Evolutionary conservation across 768 basidiomycete species (phyloP).

Genomic region (Leucosporidium yakuticum): DNA sequence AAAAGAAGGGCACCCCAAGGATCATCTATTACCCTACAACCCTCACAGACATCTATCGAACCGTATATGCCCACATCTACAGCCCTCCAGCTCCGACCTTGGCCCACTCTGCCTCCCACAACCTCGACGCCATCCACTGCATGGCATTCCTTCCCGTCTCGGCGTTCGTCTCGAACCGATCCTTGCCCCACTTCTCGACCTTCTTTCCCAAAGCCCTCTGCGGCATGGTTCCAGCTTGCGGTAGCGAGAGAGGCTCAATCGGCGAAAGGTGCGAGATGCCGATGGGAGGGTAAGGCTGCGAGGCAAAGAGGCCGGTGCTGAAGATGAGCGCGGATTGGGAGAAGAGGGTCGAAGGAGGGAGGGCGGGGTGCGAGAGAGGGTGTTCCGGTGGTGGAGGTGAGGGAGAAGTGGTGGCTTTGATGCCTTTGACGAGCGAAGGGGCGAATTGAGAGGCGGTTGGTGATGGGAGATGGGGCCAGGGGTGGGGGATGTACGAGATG

Average conservation of each 20-base stretch:
- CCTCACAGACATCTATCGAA: neutral
- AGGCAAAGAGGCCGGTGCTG: constrained; percentile 25
- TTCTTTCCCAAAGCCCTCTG: constrained; percentile 24
- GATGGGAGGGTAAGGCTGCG: constrained; percentile 20
- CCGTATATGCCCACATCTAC: neutral
- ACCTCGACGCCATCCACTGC: constrained; percentile 19
- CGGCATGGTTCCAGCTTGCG: constrained; percentile 6
- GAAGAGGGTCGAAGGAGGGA: constrained; percentile 31
- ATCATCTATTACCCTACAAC: neutral
- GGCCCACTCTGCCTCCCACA: constrained; percentile 15
- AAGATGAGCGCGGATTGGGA: constrained; percentile 35
- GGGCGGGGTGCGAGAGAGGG: constrained; percentile 28
- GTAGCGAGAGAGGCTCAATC: constrained; percentile 12
- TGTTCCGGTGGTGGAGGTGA: constrained; percentile 5
- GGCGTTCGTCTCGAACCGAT: constrained; percentile 30
- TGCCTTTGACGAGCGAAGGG: neutral
- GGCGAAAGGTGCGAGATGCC: constrained; percentile 10
- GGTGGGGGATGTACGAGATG: constrained; percentile 32
- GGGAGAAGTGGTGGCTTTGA: neutral
- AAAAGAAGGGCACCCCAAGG: too few relatives aligned
- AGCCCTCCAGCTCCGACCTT: neutral
- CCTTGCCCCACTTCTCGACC: constrained; percentile 26
- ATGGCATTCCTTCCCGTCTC: constrained; percentile 24
- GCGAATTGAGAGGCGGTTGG: constrained; percentile 3
- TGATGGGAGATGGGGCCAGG: constrained; percentile 24